phyloP scores from a whole-genome alignment of 495 filamentous ascomycete species.

The Pseudoneurospora amorphoporcata region DNA sequence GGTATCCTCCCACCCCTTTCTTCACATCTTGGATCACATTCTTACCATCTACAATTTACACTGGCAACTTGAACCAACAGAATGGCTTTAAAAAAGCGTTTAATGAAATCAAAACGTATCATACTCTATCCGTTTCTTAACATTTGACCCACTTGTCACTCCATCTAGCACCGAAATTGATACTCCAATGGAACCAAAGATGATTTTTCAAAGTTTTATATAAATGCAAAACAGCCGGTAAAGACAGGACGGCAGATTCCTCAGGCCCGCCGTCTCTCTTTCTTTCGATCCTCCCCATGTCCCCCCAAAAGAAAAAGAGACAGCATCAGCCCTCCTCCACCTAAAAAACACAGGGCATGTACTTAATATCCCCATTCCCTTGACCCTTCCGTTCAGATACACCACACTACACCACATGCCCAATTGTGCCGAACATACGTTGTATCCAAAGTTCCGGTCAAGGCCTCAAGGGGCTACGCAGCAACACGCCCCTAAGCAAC shows the following conservation, averaged over 20 bases:
- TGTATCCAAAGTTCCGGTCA: neutral
- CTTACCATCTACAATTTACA: no score
- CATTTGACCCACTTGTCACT: no score
- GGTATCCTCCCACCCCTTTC: neutral
- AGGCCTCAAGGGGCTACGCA: neutral
- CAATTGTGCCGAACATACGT: no score
- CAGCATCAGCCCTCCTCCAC: neutral
- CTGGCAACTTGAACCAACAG: no score
- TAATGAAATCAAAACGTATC: no score
- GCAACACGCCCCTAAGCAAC: neutral
- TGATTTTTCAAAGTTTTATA: neutral
- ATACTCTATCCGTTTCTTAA: neutral
- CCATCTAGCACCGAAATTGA: accelerated
- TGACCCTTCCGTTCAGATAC: neutral
- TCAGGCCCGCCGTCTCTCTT: neutral
- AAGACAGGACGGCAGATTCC: neutral
- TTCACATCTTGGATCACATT: no score
- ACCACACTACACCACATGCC: no score
- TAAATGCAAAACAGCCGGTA: neutral
- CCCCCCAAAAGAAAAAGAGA: neutral
- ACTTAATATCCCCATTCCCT: neutral
- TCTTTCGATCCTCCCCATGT: neutral
- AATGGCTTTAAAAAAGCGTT: no score
- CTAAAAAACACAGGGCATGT: neutral
- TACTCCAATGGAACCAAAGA: neutral